phyloP scores from a whole-genome alignment of 768 basidiomycete genomes.

The Collybiopsis confluens region DNA sequence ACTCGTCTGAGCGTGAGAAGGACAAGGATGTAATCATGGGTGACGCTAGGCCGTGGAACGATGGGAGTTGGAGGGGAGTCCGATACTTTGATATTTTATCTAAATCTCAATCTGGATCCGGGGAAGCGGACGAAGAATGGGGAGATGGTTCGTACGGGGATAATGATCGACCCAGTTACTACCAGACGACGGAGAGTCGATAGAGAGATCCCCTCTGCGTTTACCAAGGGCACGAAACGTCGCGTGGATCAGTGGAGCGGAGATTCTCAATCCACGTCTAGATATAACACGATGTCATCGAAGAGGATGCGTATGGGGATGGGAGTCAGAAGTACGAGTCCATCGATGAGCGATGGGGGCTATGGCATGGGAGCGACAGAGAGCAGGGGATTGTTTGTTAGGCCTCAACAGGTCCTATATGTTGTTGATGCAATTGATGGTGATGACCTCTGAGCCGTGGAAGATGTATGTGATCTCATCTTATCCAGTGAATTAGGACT shows the following conservation, averaged over 20 bases:
- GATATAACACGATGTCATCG: constrained; percentile 22
- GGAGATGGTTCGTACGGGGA: constrained; percentile 18
- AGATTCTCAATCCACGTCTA: constrained; percentile 14
- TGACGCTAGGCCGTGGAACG: constrained; percentile 69
- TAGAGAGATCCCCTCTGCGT: constrained; percentile 40
- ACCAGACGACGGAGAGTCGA: constrained; percentile 23
- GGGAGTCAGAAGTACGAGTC: constrained; percentile 64
- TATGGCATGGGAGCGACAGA: constrained; percentile 40
- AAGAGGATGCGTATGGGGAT: constrained; percentile 60
- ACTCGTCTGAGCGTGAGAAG: constrained; percentile 35
- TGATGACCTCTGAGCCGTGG: constrained; percentile 23
- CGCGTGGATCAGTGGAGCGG: constrained; percentile 37
- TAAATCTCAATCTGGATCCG: constrained; percentile 30
- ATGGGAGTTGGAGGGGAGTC: constrained; percentile 78
- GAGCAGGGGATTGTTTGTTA: constrained; percentile 74
- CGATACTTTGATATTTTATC: constrained; percentile 72
- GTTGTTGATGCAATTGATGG: constrained; percentile 79
- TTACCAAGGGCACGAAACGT: constrained; percentile 26
- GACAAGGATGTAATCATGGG: constrained; percentile 17
- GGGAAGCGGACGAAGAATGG: constrained; percentile 38
- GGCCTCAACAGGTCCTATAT: constrained; percentile 83
- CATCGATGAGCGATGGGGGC: constrained; percentile 53
- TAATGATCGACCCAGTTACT: constrained; percentile 42
- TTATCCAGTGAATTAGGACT: no score
- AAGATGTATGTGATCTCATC: not conserved